A percentile compares a stretch with the other conserved stretches of the same genome.
Evolutionary conservation across 306 rosid species (phyloP).

Genomic region (Betula pendula): DNA sequence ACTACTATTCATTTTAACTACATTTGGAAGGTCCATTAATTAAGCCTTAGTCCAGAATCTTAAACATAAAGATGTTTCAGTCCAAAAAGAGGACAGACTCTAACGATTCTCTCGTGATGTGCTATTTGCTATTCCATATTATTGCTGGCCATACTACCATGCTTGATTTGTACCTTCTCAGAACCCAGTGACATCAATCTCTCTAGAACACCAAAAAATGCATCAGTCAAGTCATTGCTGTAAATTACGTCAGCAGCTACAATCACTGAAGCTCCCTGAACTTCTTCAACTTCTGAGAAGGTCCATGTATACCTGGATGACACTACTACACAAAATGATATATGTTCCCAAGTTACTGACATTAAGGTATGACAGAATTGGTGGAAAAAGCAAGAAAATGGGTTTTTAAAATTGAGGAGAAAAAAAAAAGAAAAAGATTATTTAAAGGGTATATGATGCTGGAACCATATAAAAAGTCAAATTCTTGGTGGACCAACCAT

Average conservation of each 20-base stretch:
- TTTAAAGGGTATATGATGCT: neutral
- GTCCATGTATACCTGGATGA: constrained; percentile 72
- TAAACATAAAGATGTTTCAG: constrained; percentile 6
- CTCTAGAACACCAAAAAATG: constrained; percentile 66
- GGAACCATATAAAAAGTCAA: neutral
- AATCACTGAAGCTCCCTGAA: constrained; percentile 66
- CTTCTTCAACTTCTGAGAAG: constrained; percentile 65
- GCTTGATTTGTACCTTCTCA: constrained; percentile 48
- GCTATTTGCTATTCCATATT: neutral
- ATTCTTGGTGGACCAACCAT: neutral
- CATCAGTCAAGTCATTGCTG: constrained; percentile 77
- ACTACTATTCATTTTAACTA: neutral
- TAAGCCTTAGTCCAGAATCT: neutral
- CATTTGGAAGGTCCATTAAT: neutral
- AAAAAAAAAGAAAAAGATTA: neutral
- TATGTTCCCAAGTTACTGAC: constrained; percentile 6
- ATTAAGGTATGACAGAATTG: neutral
- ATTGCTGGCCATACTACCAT: neutral
- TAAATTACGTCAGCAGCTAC: constrained; percentile 93
- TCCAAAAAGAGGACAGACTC: neutral
- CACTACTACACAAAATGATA: constrained; percentile 23
- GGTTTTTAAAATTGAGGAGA: neutral
- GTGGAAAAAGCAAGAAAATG: neutral
- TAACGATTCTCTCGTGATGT: neutral
- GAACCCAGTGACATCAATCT: constrained; percentile 71